A percentile compares a stretch with the other conserved stretches of the same genome.
Evolutionary conservation across 495 filamentous ascomycete genomes (phyloP).

Genomic region (Polyplosphaeria fusca): DNA sequence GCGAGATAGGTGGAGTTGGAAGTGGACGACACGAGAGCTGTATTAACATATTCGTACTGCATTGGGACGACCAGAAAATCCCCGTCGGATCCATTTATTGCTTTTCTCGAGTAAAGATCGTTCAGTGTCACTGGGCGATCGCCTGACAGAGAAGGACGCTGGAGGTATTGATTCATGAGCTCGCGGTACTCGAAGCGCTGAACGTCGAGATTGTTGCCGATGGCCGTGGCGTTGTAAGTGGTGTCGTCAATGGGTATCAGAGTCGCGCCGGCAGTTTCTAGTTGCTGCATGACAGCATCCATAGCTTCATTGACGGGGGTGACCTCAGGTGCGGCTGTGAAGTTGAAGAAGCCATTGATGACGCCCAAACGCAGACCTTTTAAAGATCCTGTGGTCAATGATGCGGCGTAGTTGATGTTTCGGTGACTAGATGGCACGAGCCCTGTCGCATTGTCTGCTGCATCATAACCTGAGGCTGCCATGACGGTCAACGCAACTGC

Average conservation of each 20-base stretch:
- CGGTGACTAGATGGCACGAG: conserved; percentile 38
- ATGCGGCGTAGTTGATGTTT: conserved; percentile 45
- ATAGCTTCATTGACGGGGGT: conserved; percentile 52
- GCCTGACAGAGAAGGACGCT: conserved; percentile 35
- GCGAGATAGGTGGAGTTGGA: conserved; percentile 46
- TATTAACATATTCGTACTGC: conserved; percentile 53
- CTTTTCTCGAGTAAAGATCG: conserved; percentile 42
- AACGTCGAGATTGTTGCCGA: conserved; percentile 50
- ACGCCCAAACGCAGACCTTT: conserved; percentile 48
- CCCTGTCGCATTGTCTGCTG: conserved; percentile 46
- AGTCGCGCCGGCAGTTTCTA: conserved; percentile 41
- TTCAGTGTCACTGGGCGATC: conserved; percentile 43
- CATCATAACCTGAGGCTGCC: conserved; percentile 49
- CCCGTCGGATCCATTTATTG: conserved; percentile 26
- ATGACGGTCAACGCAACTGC: conserved; percentile 56
- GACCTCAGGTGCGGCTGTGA: conserved; percentile 46
- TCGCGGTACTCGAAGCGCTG: conserved; percentile 58
- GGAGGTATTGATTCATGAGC: conserved; percentile 49
- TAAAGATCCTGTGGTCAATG: conserved; percentile 41
- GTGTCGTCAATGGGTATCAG: conserved; percentile 50
- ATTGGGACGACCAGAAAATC: conserved; percentile 56
- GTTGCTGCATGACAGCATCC: conserved; percentile 35
- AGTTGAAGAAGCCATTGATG: conserved; percentile 52
- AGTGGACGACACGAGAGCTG: conserved; percentile 49
- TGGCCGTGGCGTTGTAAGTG: conserved; percentile 50